A percentile compares a stretch with the other conserved stretches of the same genome.
Conservation (phyloP, 495 filamentous ascomycete genomes). For the Ascobolus immersus region DNA sequence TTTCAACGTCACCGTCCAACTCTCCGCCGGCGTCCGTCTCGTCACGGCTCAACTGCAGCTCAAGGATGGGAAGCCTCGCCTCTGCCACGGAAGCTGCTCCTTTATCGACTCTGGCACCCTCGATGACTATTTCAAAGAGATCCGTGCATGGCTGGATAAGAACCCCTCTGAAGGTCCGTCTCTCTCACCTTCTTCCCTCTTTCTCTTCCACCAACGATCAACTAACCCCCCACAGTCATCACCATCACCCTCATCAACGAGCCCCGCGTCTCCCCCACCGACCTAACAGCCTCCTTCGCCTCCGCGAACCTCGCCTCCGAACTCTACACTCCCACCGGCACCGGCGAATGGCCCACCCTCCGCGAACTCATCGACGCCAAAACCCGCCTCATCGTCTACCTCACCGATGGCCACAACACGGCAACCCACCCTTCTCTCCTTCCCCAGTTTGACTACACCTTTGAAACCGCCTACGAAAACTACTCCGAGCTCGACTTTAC, state of each 20-base stretch:
- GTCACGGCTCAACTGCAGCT: conserved; percentile 45
- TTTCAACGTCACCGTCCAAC: conserved; percentile 34
- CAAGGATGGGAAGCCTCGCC: conserved; percentile 23
- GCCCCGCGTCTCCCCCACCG: conserved; percentile 24
- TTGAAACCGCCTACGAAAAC: conserved; percentile 39
- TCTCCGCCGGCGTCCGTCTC: conserved; percentile 41
- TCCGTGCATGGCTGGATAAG: conserved; percentile 38
- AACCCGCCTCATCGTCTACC: conserved; percentile 35
- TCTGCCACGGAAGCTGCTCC: conserved; percentile 41
- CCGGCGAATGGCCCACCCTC: conserved; percentile 38
- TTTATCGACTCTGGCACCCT: conserved; percentile 41
- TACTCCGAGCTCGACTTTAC: conserved; percentile 25
- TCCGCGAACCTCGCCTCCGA: conserved; percentile 31
- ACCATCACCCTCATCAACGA: conserved; percentile 46
- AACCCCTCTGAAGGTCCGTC: conserved; percentile 40
- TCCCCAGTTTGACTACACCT: conserved; percentile 42
- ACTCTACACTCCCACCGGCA: conserved; percentile 17
- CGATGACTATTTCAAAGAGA: conserved; percentile 26
- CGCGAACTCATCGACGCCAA: conserved; percentile 31
- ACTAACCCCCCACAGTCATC: too few species aligned
- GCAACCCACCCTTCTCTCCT: conserved; percentile 34
- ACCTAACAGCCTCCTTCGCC: conserved; percentile 29
- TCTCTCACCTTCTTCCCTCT: too few species aligned
- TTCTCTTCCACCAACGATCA: too few species aligned
- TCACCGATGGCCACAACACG: conserved; percentile 29